These are phyloP conservation scores for Sporormia fimetaria DNA, from an alignment of 495 filamentous ascomycete genomes.

Conservation along the genomic window DNA sequence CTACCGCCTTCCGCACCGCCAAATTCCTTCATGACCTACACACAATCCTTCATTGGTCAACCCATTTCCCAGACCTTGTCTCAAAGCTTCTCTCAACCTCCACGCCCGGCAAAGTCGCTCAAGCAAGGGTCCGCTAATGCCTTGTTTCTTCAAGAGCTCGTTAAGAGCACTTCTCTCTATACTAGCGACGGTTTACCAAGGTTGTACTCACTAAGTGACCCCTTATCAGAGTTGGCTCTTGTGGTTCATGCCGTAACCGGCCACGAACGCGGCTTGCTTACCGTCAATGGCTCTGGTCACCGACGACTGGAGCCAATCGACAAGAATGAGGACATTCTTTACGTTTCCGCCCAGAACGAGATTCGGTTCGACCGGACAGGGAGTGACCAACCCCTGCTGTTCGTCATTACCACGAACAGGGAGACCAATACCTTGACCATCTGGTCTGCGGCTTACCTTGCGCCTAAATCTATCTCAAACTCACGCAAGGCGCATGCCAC, in stretches of 20 bases:
- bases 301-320: constrained; percentile 45
- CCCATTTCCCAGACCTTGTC: constrained; percentile 36
- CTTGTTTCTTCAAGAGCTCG: constrained; percentile 20
- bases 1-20: constrained; percentile 45
- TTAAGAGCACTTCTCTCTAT: constrained; percentile 7
- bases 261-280: constrained; percentile 11
- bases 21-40: constrained; percentile 61
- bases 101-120: constrained; percentile 4
- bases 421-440: constrained; percentile 62
- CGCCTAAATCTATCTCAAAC: constrained; percentile 44
- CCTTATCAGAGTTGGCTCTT: constrained; percentile 72
- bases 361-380: constrained; percentile 27
- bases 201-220: constrained; percentile 76
- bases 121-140: constrained; percentile 9
- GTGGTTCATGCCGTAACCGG: constrained; percentile 43
- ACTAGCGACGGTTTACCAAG: constrained; percentile 52
- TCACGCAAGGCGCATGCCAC: constrained; percentile 39
- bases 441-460: constrained; percentile 62
- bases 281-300: constrained; percentile 15
- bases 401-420: constrained; percentile 73
- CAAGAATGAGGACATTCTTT: constrained; percentile 65
- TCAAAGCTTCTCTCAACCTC: constrained; percentile 19
- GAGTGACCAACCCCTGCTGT: constrained; percentile 42
- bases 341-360: constrained; percentile 54
- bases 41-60: constrained; percentile 10